Conservation (phyloP, 331 rosid genomes). For the Pyrus hybrid region DNA sequence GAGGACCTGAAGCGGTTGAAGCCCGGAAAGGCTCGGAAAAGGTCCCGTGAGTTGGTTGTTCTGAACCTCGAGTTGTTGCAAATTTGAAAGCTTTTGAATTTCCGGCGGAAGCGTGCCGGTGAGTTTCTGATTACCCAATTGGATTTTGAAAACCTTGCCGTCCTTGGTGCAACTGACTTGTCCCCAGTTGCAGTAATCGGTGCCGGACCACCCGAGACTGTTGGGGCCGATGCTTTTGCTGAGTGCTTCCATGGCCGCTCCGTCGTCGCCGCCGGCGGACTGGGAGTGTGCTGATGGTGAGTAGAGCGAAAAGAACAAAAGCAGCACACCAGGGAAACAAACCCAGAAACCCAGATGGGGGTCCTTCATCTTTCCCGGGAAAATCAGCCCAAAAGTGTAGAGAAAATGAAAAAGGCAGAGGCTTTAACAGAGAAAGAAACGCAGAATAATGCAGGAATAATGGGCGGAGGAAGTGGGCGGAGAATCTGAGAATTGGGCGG, state of each 20-base stretch:
- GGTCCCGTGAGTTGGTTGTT: slow-evolving; percentile 40
- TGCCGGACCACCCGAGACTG: slow-evolving; percentile 36
- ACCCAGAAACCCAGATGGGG: slow-evolving; percentile 25
- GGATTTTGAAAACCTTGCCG: slow-evolving; percentile 33
- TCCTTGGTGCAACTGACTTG: slow-evolving; percentile 21
- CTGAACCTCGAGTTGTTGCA: slow-evolving; percentile 47
- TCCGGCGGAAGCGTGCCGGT: slow-evolving; percentile 55
- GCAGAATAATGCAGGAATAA: background rate
- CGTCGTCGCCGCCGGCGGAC: slow-evolving; percentile 40
- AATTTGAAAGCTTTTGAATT: slow-evolving; percentile 23
- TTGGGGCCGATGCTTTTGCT: slow-evolving; percentile 18
- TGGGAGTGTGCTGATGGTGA: background rate
- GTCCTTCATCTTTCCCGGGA: slow-evolving; percentile 10
- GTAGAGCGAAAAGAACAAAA: background rate
- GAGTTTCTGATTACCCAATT: slow-evolving; percentile 47
- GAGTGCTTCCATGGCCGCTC: slow-evolving; percentile 35
- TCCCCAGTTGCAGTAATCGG: slow-evolving; percentile 46
- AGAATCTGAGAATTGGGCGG: background rate
- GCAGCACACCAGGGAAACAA: background rate
- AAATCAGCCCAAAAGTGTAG: background rate
- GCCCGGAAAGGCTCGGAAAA: slow-evolving; percentile 50
- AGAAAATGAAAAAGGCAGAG: background rate
- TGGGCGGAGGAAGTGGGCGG: slow-evolving; percentile 14
- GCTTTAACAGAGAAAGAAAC: background rate
- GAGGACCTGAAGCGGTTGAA: slow-evolving; percentile 39